Base-by-base conservation (phyloP, 441 rosid genomes). In the Pelargonium myrrhifolium region DNA sequence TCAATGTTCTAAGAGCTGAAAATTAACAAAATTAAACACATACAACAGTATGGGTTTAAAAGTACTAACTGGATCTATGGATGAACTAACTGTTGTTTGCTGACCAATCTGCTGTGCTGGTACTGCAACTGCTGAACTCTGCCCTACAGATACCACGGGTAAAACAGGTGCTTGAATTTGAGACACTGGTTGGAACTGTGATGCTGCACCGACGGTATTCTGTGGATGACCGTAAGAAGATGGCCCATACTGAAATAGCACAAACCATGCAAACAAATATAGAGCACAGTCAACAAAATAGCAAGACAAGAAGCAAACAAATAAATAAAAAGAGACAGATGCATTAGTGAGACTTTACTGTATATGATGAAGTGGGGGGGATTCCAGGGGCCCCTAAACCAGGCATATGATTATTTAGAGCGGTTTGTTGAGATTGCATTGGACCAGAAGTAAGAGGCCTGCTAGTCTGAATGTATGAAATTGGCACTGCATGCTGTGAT, bases 141-240 rank as follows among this genome's bases (percentile, higher is more conserved):
- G 89, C 80, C 75, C 82, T 67, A 79, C 90, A 70, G 89, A 65
- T 8, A 84, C 83, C 31, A 72, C 80, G 31, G 89, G 79, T 37
- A 68, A 73, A 39, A 62, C 64, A 12, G 80, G 76, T 60, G 80
- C 82, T 70, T 82, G 91, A 77, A 85, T 74, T 83, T 88, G 98
- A 66, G 89, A 64, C 62, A 76, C 65, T 47, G 88, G 83, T 73
- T 84, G 92, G 75, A 74, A 83, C 70, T 85, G 83, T 66, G 91
- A 65, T 14, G 85, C 70, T 51, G 77, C 71, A 66, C 61, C 67
- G 12, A 72, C 79, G 81, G 65, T 81, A 70, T 71, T 77, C 72
- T 85, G 99, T 62, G 83, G 87, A 71, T 83, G 93, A 65, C 86
- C 88, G 77, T 78, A 88, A 47, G 90, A 74, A 67, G 96, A 67